Evolutionary conservation across 352 stramenopile species (phyloP).

Genomic region (Phytopythium boreale): DNA sequence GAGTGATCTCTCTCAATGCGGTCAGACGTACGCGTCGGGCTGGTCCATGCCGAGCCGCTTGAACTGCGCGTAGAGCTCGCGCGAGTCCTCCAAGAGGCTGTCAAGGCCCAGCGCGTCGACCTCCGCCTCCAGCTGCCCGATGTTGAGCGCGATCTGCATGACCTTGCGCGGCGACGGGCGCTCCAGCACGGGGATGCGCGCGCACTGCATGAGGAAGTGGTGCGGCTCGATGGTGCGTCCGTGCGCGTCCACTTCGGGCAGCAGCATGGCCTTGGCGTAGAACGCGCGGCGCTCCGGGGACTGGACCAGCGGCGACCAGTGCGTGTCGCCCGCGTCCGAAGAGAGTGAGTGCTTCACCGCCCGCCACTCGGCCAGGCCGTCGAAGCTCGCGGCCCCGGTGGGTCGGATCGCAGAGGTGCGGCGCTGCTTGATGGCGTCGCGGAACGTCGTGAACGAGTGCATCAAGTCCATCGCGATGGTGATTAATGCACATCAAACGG

Average conservation of each 20-base stretch:
- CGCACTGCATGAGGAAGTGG: slow-evolving; percentile 6
- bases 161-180: slow-evolving; percentile 4
- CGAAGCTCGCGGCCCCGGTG: not conserved
- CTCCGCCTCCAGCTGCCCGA: slow-evolving; percentile 3
- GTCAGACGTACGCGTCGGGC: not conserved
- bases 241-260: not conserved
- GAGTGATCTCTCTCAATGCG: too few species aligned
- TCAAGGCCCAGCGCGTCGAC: not conserved
- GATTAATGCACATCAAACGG: not conserved
- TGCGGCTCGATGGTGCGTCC: not conserved
- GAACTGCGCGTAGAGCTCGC: not conserved
- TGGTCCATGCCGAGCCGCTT: slow-evolving; percentile 1
- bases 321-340: not conserved
- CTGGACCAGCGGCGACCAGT: slow-evolving; percentile 3
- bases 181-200: slow-evolving; percentile 2
- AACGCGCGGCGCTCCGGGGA: slow-evolving; percentile 1
- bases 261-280: not conserved
- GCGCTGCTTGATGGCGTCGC: not conserved
- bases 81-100: not conserved
- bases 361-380: not conserved
- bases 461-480: not conserved
- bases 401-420: not conserved
- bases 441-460: not conserved
- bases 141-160: slow-evolving; percentile 4
- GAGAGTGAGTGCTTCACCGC: not conserved